phyloP scores from a whole-genome alignment of 495 filamentous ascomycete genomes.

The Penicillium herquei region DNA sequence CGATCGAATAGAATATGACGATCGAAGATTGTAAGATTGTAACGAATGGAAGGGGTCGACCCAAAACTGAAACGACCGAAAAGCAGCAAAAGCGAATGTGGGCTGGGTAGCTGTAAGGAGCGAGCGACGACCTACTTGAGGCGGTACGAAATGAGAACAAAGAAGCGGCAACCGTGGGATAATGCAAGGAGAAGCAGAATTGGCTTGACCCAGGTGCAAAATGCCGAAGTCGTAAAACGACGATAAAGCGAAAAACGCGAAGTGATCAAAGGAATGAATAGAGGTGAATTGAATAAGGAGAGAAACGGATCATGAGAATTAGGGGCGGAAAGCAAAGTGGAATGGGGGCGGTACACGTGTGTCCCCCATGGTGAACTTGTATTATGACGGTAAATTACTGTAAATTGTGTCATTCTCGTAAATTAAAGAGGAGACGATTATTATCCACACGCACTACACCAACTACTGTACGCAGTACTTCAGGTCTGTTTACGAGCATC shows the following conservation, averaged over 20 bases:
- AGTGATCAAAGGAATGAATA: constrained; percentile 27
- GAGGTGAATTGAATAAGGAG: constrained; percentile 15
- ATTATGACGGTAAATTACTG: background rate
- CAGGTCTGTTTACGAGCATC: too few species aligned
- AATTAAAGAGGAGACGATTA: background rate
- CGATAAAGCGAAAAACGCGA: constrained; percentile 24
- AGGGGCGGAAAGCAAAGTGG: constrained; percentile 13
- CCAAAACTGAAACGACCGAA: constrained; percentile 27
- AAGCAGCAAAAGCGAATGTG: constrained; percentile 29
- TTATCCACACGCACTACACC: constrained; percentile 1
- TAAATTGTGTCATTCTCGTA: background rate
- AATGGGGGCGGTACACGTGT: constrained; percentile 27
- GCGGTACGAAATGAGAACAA: constrained; percentile 22
- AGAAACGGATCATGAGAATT: constrained; percentile 14
- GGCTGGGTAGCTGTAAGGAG: constrained; percentile 39
- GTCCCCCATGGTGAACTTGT: constrained; percentile 5
- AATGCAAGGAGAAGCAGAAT: constrained; percentile 37
- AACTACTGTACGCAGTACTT: background rate
- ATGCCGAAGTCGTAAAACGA: constrained; percentile 22
- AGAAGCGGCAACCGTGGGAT: constrained; percentile 35
- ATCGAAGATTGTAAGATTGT: constrained; percentile 7
- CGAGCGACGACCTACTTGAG: constrained; percentile 34
- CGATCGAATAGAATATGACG: constrained; percentile 14
- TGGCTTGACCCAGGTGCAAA: constrained; percentile 34
- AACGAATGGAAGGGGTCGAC: constrained; percentile 43